Evolutionary conservation across 129 eudicot species (phyloP), one percentile per base, ranked within the genome.

Genomic region (Tagetes patula): DNA sequence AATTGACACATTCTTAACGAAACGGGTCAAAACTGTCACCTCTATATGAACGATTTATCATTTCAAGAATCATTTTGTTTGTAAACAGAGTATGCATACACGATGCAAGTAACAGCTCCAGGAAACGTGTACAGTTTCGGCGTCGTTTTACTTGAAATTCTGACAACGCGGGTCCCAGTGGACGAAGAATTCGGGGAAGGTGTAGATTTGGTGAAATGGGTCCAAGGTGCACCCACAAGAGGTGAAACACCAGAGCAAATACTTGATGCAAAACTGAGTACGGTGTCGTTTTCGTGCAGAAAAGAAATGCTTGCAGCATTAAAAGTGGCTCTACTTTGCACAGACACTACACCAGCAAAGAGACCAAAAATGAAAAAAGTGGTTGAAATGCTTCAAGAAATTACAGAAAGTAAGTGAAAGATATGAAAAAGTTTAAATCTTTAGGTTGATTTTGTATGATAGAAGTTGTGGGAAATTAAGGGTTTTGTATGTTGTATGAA

Each of bases 181-280:
- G 97, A 95, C 2, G 99, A 95, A 77, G 97, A 67, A n/a, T 95
- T 95, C 42, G 97, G 97, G 33, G 99, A 95, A 84, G 99, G 95
- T 4, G 48, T 92, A 38, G 99, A 95, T 85, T 66, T 95, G 85
- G 99, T 95, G 85, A 91, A 88, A 82, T 95, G 99, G 99, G 99
- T 95, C 49, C 99, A 95, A 49, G 80, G 77, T 14, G 99, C 99
- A 65, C 90, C 97, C 9, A 42, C 73, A 47, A 83, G 97, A 76
- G 91, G 96, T 33, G 99, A 95, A 71, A 95, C 99, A n/a, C 99
- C 99, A 1, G 99, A 90, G 82, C 99, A 88, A 87, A 95, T 95
- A 65, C 87, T 95, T 31, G 97, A 95, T 65, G 84, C 96, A 8
- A 88, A 76, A 81, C 86, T 95, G 47, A 95, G 99, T 87, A 95